phyloP scores from a whole-genome alignment of 2,329 filamentous ascomycete species.

The Colletotrichum australisinense region DNA sequence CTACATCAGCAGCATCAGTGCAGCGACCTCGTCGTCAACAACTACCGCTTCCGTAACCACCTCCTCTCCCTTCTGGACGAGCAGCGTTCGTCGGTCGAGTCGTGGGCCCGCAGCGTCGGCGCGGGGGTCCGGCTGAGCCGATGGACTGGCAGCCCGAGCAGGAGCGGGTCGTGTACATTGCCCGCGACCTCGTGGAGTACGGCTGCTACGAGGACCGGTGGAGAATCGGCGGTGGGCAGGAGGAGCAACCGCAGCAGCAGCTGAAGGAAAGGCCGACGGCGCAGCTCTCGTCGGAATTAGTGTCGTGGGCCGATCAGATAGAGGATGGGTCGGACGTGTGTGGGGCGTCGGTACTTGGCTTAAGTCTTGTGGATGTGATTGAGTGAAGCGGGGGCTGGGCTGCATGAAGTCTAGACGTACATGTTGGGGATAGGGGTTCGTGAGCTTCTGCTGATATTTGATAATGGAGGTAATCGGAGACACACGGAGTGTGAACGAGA shows the following conservation, averaged over 20 bases:
- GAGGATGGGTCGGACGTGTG: slow-evolving; percentile 9
- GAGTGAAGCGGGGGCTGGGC: not conserved
- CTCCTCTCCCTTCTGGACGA: slow-evolving; percentile 27
- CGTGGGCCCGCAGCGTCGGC: slow-evolving; percentile 37
- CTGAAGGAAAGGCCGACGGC: not conserved
- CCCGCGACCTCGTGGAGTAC: slow-evolving; percentile 27
- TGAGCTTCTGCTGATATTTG: too few species aligned
- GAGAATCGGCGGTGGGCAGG: slow-evolving; percentile 11
- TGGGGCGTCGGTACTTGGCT: not conserved
- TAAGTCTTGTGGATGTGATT: not conserved
- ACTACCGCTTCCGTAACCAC: slow-evolving; percentile 22
- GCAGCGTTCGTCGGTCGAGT: slow-evolving; percentile 28
- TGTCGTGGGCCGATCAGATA: not conserved
- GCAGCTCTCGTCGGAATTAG: not conserved
- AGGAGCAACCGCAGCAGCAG: not conserved
- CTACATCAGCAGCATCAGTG: not conserved
- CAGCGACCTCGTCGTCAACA: slow-evolving; percentile 1
- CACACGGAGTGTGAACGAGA: not conserved
- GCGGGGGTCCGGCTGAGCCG: slow-evolving; percentile 36
- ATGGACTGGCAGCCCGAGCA: slow-evolving; percentile 43
- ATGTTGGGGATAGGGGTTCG: too few species aligned
- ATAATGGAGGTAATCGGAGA: not conserved
- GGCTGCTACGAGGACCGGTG: slow-evolving; percentile 26
- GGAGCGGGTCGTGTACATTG: slow-evolving; percentile 35
- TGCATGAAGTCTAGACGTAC: not conserved